Conservation (phyloP, 176 grass and related monocot genomes). For the Olyra latifolia region DNA sequence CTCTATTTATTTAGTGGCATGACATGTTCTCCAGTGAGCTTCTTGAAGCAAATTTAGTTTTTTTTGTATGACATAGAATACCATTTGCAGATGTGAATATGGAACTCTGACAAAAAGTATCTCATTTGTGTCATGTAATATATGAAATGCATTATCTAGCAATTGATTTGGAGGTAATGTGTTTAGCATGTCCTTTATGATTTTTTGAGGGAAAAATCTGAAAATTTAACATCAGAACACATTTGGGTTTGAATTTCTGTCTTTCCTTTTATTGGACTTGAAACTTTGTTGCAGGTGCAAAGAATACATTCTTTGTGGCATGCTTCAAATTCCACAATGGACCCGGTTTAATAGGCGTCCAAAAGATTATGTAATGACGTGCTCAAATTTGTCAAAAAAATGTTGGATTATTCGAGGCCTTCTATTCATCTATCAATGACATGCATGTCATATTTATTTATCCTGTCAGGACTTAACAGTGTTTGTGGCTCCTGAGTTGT, state of each 20-base stretch:
- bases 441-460: not conserved
- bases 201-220: not conserved
- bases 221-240: not conserved
- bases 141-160: not conserved
- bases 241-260: constrained; percentile 9
- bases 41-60: not conserved
- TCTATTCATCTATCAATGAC: not conserved
- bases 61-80: not conserved
- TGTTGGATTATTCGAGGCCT: not conserved
- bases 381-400: not conserved
- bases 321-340: not conserved
- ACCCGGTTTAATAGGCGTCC: not conserved
- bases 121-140: not conserved
- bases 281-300: not conserved
- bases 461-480: not conserved
- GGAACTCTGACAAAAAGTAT: not conserved
- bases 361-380: not conserved
- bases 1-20: not conserved
- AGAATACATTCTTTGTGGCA: not conserved
- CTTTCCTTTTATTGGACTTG: not conserved
- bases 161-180: not conserved
- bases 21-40: not conserved
- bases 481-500: not conserved
- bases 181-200: not conserved
- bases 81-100: not conserved